These are phyloP conservation scores for Annona cherimola DNA, from an alignment of 164 flowering plant species.

Conservation along the genomic window DNA sequence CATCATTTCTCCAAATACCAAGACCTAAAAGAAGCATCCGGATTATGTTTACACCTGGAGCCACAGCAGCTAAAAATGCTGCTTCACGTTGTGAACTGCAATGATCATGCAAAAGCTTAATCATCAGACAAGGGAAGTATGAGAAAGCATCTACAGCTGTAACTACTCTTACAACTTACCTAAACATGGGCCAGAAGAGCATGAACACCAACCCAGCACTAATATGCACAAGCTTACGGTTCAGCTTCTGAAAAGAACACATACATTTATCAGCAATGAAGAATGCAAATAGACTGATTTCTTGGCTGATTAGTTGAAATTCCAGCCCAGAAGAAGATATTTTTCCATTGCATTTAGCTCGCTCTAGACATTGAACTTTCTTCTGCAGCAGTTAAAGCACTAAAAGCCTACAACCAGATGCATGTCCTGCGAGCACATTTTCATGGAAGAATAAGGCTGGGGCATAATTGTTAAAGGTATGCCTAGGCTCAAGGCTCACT, in stretches of 20 bases:
- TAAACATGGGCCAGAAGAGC: slow-evolving; percentile 96
- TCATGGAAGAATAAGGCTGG: too few relatives aligned
- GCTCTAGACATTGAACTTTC: too few relatives aligned
- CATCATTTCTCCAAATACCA: slow-evolving; percentile 79
- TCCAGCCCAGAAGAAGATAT: background rate
- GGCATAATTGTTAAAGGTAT: too few relatives aligned
- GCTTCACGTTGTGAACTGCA: slow-evolving; percentile 56
- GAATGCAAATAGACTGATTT: background rate
- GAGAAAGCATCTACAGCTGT: background rate
- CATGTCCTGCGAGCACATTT: too few relatives aligned
- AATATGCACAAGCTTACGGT: slow-evolving; percentile 82
- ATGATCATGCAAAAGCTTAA: slow-evolving; percentile 3
- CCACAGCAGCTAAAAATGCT: slow-evolving; percentile 58
- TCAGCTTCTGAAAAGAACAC: slow-evolving; percentile 41
- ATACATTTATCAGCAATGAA: background rate
- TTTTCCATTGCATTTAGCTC: background rate
- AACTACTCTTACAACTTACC: slow-evolving; percentile 32
- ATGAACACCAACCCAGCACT: slow-evolving; percentile 83
- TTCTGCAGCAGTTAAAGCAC: too few relatives aligned
- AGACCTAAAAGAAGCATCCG: slow-evolving; percentile 73
- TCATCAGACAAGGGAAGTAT: slow-evolving; percentile 8
- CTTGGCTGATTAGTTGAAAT: background rate
- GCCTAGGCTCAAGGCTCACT: too few relatives aligned
- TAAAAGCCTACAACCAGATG: too few relatives aligned
- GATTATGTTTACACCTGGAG: slow-evolving; percentile 72